Evolutionary conservation across 2,329 filamentous ascomycete genomes (phyloP), one percentile per base, ranked within the genome.

Genomic region (Achaetomium macrosporum): DNA sequence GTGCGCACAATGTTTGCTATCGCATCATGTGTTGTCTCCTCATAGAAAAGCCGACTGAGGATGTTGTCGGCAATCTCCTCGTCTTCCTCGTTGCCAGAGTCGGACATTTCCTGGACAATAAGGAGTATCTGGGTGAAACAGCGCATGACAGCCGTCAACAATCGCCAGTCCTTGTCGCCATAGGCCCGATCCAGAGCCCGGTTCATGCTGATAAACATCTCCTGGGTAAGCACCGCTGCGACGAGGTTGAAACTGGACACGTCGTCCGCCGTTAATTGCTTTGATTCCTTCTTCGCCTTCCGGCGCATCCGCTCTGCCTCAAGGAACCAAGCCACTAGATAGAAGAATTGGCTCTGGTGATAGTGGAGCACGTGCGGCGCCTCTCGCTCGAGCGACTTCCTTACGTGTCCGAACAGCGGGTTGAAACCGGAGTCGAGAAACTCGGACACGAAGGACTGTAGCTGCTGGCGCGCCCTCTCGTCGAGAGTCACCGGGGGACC

Each of bases 31-130:
- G 91, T 96, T 0, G 88, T 82, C 65, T 97, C 90, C 69, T 99
- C 93, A 71, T 99, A 99, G 68, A 99, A 99, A n/a, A 99, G 89
- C 56, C 92, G 88, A 63, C 87, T 95, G 48, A 96, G 82, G 12
- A 95, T 96, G 62, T 99, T 99, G 66, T 99, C 92, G 0, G 93
- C 92, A 66, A 99, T 97, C 62, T 97, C 93, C 65, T 95, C 87
- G 60, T 99, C 89, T n/a, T 96, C 91, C 57, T 96, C 91, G 30
- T 88, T 79, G 1, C 81, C 78, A 1, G 89, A 93, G 43, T 87
- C 83, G 1, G 84, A 77, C 91, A 99, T 97, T 56, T 95, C 89
- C 63, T 96, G 90, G 2, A 97, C 87, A 0, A 91, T 96, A 25
- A 96, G 77, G 17, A 96, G 76, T 59, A 97, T 93, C 65, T 97